Evolutionary conservation across 1,139 yeast genomes (phyloP), one percentile per base, ranked within the genome.

Genomic region (Pichia sp.): DNA sequence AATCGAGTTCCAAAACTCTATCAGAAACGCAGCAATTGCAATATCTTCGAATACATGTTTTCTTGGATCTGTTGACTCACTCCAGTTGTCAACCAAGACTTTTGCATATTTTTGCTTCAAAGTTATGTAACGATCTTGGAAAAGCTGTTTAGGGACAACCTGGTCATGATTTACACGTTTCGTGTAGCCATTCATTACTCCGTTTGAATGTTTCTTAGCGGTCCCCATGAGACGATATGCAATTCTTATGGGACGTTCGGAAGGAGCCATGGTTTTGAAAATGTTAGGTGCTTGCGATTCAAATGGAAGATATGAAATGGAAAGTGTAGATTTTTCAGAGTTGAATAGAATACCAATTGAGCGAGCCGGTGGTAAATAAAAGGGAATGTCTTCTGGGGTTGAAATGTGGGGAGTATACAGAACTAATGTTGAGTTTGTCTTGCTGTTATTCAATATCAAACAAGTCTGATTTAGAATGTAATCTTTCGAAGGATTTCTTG

Each of bases 41-140:
- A 93, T 79, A 67, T 93, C 99, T 73, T 93, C 99, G 72, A 92
- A 93, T 0, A 92, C 98, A 71, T 93, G 99, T 68, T 93, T 93
- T 63, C 85, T 81, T 1, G 98, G 98, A 69, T 93, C 97, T 1
- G 99, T 93, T 48, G 85, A 84, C 70, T 93, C 99, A 24, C 78
- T 83, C 99, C 99, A 93, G 62, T 78, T 80, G 44, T 84, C 87
- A n/a, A 91, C 92, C 53, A 92, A 72, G 24, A 74, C 71, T 45
- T 85, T 81, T 0, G 96, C 89, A 67, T 92, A 88, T 67, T 85
- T 87, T 67, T 86, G 88, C 71, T 93, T 93, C 63, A 93, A 75
- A 34, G 81, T 75, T 47, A 89, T 85, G 67, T 93, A 93, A 56
- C 88, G 74, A 65, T 90, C 87, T 68, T 93, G 98, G 65, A 92